Conservation (phyloP, 179 eudicot species). For the Corrigiola litoralis region DNA sequence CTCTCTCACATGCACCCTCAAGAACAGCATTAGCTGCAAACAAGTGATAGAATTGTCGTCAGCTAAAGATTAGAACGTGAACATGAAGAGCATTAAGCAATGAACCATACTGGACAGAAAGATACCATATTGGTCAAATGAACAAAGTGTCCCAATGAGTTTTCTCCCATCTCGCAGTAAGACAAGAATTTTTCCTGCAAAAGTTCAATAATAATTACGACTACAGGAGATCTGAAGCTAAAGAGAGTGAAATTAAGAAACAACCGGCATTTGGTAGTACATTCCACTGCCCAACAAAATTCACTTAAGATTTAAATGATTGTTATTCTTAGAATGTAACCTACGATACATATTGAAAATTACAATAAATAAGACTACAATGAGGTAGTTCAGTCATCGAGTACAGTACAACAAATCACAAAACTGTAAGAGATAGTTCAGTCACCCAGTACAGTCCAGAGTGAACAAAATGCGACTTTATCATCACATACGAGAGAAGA, state of each 20-base stretch:
- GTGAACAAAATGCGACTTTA: too few relatives aligned
- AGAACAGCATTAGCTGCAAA: constrained; percentile 86
- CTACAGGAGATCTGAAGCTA: background rate
- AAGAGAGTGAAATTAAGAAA: background rate
- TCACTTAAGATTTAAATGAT: background rate
- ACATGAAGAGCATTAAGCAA: background rate
- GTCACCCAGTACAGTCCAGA: too few relatives aligned
- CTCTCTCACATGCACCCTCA: constrained; percentile 93
- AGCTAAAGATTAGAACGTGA: constrained; percentile 11
- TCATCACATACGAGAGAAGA: too few relatives aligned
- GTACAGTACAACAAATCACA: too few relatives aligned
- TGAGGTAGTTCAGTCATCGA: background rate
- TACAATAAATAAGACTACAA: background rate
- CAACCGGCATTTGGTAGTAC: background rate
- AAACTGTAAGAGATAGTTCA: too few relatives aligned
- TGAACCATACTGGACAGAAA: background rate
- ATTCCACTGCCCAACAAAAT: background rate
- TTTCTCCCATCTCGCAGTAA: constrained; percentile 88
- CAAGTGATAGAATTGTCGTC: constrained; percentile 4
- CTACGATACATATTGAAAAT: background rate
- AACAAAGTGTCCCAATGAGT: constrained; percentile 80
- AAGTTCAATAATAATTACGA: background rate
- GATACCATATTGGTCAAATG: constrained; percentile 93
- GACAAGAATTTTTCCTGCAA: constrained; percentile 80
- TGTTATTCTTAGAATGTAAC: background rate